A percentile compares a stretch with the other conserved stretches of the same genome.
Conservation (phyloP, 2,329 filamentous ascomycete genomes). For the Tolypocladium guangdongense region DNA sequence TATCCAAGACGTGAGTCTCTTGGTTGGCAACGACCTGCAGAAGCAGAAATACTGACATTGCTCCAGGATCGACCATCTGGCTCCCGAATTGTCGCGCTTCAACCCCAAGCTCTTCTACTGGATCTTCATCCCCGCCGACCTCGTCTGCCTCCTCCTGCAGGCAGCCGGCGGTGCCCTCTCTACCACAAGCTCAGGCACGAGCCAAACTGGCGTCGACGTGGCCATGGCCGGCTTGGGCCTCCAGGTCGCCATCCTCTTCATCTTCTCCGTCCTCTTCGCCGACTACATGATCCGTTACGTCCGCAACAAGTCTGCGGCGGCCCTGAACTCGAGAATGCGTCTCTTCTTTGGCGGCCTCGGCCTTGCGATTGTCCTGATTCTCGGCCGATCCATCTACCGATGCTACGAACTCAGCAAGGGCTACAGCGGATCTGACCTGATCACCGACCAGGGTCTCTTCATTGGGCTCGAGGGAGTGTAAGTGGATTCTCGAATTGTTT, state of each 20-base stretch:
- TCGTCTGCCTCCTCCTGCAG: slow-evolving; percentile 44
- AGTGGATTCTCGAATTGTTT: slow-evolving; percentile 5
- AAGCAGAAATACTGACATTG: neutral
- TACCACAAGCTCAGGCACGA: slow-evolving; percentile 30
- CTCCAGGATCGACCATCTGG: slow-evolving; percentile 26
- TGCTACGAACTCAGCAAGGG: slow-evolving; percentile 55
- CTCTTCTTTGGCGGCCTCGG: slow-evolving; percentile 41
- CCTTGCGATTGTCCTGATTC: slow-evolving; percentile 46
- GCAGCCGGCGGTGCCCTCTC: slow-evolving; percentile 43
- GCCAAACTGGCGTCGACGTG: slow-evolving; percentile 26
- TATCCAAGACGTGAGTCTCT: slow-evolving; percentile 26
- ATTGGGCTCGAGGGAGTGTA: slow-evolving; percentile 43
- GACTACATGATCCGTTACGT: slow-evolving; percentile 36
- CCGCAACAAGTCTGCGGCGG: slow-evolving; percentile 8
- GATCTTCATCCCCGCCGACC: slow-evolving; percentile 40
- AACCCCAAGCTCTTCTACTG: slow-evolving; percentile 29
- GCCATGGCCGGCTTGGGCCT: slow-evolving; percentile 42
- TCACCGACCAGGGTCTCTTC: slow-evolving; percentile 39
- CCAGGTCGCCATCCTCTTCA: slow-evolving; percentile 42
- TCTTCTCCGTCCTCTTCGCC: slow-evolving; percentile 36
- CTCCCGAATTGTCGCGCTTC: slow-evolving; percentile 27
- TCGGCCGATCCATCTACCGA: slow-evolving; percentile 50
- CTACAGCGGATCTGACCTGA: slow-evolving; percentile 41
- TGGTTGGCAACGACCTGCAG: neutral
- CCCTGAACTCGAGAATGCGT: slow-evolving; percentile 13